Conservation (phyloP, 2,329 filamentous ascomycete genomes). For the Incumbomyces delicatus region DNA sequence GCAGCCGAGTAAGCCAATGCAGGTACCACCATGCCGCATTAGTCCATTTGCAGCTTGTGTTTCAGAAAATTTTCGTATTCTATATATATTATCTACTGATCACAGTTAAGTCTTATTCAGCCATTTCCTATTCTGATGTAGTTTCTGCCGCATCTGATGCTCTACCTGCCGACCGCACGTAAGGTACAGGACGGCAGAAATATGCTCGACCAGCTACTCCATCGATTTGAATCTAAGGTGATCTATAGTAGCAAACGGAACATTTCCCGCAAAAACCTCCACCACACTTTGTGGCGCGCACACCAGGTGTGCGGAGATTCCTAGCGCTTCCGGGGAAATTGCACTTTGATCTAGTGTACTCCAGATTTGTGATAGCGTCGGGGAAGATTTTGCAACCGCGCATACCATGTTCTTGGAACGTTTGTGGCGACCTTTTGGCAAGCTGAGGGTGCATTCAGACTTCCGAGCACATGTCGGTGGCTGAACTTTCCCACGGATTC, state of each 20-base stretch:
- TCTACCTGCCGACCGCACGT: too few species aligned
- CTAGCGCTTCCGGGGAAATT: constrained; percentile 21
- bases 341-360: constrained; percentile 13
- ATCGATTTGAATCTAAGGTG: too few species aligned
- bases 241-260: too few species aligned
- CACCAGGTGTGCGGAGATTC: not conserved
- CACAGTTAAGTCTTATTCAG: not conserved
- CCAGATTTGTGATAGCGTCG: constrained; percentile 15
- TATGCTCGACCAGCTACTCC: too few species aligned
- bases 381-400: constrained; percentile 9
- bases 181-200: too few species aligned
- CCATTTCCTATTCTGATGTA: not conserved
- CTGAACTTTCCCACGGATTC: not conserved
- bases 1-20: constrained; percentile 8
- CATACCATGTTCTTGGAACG: not conserved
- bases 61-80: constrained; percentile 13
- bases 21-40: constrained; percentile 11
- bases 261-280: too few species aligned
- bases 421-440: not conserved
- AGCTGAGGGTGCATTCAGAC: too few species aligned
- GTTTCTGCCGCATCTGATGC: not conserved
- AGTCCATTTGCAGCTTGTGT: constrained; percentile 16
- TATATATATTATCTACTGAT: not conserved
- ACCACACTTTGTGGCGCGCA: not conserved
- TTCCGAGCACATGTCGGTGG: not conserved